Conservation (phyloP, 108 stramenopile genomes). For the Aurantiochytrium sp. region DNA sequence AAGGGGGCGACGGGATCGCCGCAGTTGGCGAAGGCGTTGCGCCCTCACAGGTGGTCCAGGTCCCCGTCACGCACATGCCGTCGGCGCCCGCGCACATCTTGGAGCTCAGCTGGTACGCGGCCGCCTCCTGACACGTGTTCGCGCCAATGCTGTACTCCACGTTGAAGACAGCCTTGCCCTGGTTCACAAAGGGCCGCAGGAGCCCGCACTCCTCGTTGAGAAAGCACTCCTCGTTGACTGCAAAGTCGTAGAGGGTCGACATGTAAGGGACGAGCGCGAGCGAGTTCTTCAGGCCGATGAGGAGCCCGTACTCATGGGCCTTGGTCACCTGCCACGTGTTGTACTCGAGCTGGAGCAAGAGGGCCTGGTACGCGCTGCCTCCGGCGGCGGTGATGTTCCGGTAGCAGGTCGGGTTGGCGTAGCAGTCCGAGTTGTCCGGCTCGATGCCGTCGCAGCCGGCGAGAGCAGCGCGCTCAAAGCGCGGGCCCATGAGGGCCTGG, state of each 20-base stretch:
- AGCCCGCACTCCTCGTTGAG: slow-evolving; percentile 26
- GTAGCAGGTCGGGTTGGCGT: background rate
- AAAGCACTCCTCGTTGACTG: slow-evolving; percentile 36
- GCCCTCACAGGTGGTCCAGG: background rate
- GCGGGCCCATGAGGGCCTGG: background rate
- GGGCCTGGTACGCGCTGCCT: background rate
- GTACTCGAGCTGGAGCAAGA: background rate
- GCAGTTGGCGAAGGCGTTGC: too few species aligned
- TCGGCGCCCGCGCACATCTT: background rate
- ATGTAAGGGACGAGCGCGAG: background rate
- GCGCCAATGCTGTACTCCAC: background rate
- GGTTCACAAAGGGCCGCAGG: background rate
- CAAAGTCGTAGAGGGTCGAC: slow-evolving; percentile 32
- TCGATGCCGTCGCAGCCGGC: slow-evolving; percentile 16
- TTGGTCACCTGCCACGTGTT: background rate
- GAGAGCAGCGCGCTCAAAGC: background rate
- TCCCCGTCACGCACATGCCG: background rate
- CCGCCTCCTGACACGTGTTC: background rate
- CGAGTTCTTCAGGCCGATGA: slow-evolving; percentile 34
- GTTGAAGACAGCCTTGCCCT: slow-evolving; percentile 29
- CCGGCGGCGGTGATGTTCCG: background rate
- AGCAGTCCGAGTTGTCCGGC: slow-evolving; percentile 16
- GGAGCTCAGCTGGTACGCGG: background rate
- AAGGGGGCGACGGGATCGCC: too few species aligned
- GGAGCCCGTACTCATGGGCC: background rate